These are phyloP conservation scores for Urtica urens DNA, from an alignment of 306 rosid species.

Conservation along the genomic window DNA sequence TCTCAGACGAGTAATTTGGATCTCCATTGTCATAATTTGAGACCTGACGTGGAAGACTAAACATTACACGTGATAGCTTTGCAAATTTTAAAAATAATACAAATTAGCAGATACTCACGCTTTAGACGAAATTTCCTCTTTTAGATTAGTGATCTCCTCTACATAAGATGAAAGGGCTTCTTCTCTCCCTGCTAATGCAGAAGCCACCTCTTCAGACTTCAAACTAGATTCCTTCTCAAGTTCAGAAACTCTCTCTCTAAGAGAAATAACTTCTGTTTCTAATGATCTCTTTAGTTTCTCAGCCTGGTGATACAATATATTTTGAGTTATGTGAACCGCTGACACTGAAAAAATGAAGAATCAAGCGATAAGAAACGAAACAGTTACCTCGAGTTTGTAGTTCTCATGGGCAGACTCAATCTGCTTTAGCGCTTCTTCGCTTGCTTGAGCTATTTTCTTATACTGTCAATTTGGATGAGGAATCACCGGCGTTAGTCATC, in stretches of 20 bases:
- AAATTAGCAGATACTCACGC: slow-evolving; percentile 28
- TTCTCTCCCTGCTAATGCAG: slow-evolving; percentile 63
- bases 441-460: slow-evolving; percentile 87
- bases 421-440: slow-evolving; percentile 83
- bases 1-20: slow-evolving; percentile 53
- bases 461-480: slow-evolving; percentile 41
- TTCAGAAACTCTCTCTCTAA: slow-evolving; percentile 59
- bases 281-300: slow-evolving; percentile 48
- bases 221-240: slow-evolving; percentile 62
- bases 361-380: slow-evolving; percentile 2
- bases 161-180: slow-evolving; percentile 64
- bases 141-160: slow-evolving; percentile 52
- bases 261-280: slow-evolving; percentile 52
- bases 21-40: slow-evolving; percentile 53
- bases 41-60: slow-evolving; percentile 35
- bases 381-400: slow-evolving; percentile 67
- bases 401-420: slow-evolving; percentile 61
- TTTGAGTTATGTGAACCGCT: neutral
- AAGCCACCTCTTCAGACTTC: slow-evolving; percentile 68
- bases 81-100: slow-evolving; percentile 3
- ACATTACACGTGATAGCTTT: slow-evolving; percentile 5
- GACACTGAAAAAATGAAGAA: neutral
- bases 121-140: slow-evolving; percentile 50
- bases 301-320: slow-evolving; percentile 40
- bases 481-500: slow-evolving; percentile 14